Base-by-base conservation (phyloP, 805 yeast species). In the Metschnikowia rubicola region DNA sequence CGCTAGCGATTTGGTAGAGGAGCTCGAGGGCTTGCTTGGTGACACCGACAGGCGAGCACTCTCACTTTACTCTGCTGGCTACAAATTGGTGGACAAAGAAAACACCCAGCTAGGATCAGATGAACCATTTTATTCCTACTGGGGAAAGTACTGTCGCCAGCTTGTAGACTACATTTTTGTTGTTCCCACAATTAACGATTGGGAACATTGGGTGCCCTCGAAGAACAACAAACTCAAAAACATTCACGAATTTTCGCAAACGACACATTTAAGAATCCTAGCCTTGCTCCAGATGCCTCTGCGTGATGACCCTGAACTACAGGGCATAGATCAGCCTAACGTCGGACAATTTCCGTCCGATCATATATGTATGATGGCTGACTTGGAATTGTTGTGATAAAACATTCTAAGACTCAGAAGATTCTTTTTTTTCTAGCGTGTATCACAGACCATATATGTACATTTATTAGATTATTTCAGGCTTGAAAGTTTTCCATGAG, bases 351-450 rank as follows among this genome's bases (percentile, higher is more conserved):
- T 38, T 37, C 37, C 44, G 12, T 45, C 48, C 4, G 48, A 44
- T 29, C 48, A 45, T 32, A 13, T 40, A 21, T 45, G 48, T 21
- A 40, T 40, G 48, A 45, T 45, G 48, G 48, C 44, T 1, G 48
- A 45, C 30, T 30, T 45, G 30, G 44, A 45, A 19, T 40, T 45
- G 37, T 26, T 40, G n/a, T 45, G 17, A 15, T 15, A 15, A 15
- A 15, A 15, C 17, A 15, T 15, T 15, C 3, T 15, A 2, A 2
- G 17, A 2, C 3, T 15, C 17, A 15, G 17, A 2, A 15, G 17
- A 15, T 15, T 15, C 17, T 15, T 15, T 15, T 15, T 15, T 2
- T 2, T n/a, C n/a, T 15, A 15, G 2, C 17, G 17, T 15, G 17
- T 15, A 15, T 15, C 17, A 15, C 17, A 15, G 17, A 15, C 17